Evolutionary conservation across 495 filamentous ascomycete species (phyloP).

Genomic region (Glutinoglossum americanum): DNA sequence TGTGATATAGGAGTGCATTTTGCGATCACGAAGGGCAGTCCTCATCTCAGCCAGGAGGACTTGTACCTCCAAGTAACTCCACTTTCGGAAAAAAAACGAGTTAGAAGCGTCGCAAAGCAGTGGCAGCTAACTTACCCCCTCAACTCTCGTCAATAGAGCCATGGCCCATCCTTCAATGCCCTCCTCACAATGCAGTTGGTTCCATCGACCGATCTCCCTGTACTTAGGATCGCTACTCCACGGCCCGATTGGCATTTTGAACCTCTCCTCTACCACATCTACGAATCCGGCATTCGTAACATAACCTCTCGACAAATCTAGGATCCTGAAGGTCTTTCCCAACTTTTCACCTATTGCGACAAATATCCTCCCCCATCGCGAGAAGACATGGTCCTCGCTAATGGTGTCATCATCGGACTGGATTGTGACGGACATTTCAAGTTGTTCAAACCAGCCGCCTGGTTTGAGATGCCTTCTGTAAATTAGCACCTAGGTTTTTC

Average conservation of each 20-base stretch:
- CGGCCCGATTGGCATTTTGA: slow-evolving; percentile 42
- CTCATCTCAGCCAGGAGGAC: slow-evolving; percentile 6
- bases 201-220: slow-evolving; percentile 41
- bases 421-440: not conserved
- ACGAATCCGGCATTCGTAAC: slow-evolving; percentile 30
- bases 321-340: slow-evolving; percentile 26
- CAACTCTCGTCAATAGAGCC: slow-evolving; percentile 35
- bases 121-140: slow-evolving; percentile 12
- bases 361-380: slow-evolving; percentile 27
- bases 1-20: slow-evolving; percentile 11
- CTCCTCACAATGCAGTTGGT: slow-evolving; percentile 35
- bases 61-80: slow-evolving; percentile 10
- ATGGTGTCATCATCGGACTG: slow-evolving; percentile 9
- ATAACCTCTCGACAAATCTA: slow-evolving; percentile 17
- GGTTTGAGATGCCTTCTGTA: slow-evolving; percentile 3
- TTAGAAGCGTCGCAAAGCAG: too few species aligned
- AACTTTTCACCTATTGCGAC: slow-evolving; percentile 28
- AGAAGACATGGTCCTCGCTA: slow-evolving; percentile 11
- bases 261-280: slow-evolving; percentile 33
- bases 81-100: slow-evolving; percentile 3
- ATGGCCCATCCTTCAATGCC: slow-evolving; percentile 34
- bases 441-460: slow-evolving; percentile 2
- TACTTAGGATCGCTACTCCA: slow-evolving; percentile 42
- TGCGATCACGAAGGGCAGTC: slow-evolving; percentile 7
- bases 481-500: too few species aligned